Evolutionary conservation across 1,284 basidiomycete genomes (phyloP), one percentile per base, ranked within the genome.

Genomic region (Afroboletus lepidellus): DNA sequence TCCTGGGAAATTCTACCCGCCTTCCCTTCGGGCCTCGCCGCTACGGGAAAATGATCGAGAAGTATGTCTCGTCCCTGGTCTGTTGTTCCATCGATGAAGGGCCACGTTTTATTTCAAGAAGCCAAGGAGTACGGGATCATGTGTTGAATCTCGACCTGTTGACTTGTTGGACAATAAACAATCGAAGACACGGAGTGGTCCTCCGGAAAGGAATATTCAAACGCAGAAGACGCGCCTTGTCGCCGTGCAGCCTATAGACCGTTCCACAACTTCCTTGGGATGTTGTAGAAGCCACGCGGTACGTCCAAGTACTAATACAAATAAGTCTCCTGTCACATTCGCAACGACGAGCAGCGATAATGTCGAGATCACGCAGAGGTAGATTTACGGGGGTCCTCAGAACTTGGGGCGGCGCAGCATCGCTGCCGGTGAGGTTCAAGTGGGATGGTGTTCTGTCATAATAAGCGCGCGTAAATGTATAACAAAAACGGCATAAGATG

Each of bases 171-270:
- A 50, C 73, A 72, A 9, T 6, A 18, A 18, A 16, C 9, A 41
- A 66, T 72, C 61, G 77, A 77, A 33, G 79, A 78, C 38, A 16
- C 3, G 18, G 7, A 16, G 8, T 3, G 79, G 79, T 81, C 80
- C 60, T 83, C 85, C 60, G 74, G 5, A 29, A 80, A 32, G 55
- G 53, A 52, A 48, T 41, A 11, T 49, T 54, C 37, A 36, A 47
- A 37, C 55, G 51, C 51, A 38, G 36, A 63, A 39, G 62, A 67
- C 63, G 54, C 50, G 54, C 58, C 65, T 65, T 45, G 59, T 66
- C 46, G 53, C 51, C 39, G 37, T 55, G 32, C 51, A 51, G 37
- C 34, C 25, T 39, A 12, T 6, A 42, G 46, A 41, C 44, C 29
- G 23, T 33, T 50, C 30, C 42, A 43, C 50, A 42, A 46, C 39